Percentiles rank a stretch among this genome's conserved stretches.
phyloP scores from a whole-genome alignment of 2,329 filamentous ascomycete genomes.

The Emergomyces africanus region DNA sequence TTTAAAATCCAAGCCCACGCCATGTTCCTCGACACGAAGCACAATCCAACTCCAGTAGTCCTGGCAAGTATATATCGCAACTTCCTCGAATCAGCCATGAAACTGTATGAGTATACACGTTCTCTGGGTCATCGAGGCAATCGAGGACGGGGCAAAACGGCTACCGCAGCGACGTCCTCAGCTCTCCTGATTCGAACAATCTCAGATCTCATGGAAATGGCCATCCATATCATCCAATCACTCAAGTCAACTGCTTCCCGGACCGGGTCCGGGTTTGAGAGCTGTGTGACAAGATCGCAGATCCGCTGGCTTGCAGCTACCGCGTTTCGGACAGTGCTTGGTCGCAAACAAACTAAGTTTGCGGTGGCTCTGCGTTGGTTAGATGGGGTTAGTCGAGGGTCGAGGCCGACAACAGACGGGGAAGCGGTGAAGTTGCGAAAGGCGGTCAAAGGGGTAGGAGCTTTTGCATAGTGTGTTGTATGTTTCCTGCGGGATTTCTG shows the following conservation, averaged over 20 bases:
- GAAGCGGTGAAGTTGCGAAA: slow-evolving; percentile 21
- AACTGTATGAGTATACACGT: slow-evolving; percentile 49
- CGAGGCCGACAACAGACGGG: slow-evolving; percentile 24
- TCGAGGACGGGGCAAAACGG: background rate
- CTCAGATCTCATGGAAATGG: slow-evolving; percentile 50
- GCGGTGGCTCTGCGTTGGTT: slow-evolving; percentile 56
- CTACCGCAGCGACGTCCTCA: slow-evolving; percentile 25
- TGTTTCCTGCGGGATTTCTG: background rate
- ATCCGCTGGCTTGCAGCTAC: slow-evolving; percentile 51
- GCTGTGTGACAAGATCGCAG: slow-evolving; percentile 48
- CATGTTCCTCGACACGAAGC: slow-evolving; percentile 49
- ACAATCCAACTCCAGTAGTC: slow-evolving; percentile 60
- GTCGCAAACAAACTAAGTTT: slow-evolving; percentile 59
- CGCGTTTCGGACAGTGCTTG: slow-evolving; percentile 58
- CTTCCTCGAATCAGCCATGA: slow-evolving; percentile 66
- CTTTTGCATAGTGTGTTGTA: background rate
- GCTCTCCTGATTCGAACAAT: slow-evolving; percentile 60
- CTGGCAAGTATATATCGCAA: slow-evolving; percentile 61
- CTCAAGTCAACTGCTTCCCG: slow-evolving; percentile 30
- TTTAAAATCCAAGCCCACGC: slow-evolving; percentile 78
- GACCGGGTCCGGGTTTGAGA: slow-evolving; percentile 34
- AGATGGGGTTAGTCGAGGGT: slow-evolving; percentile 32
- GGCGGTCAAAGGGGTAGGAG: slow-evolving; percentile 14
- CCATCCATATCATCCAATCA: slow-evolving; percentile 47
- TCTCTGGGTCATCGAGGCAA: slow-evolving; percentile 42